phyloP scores from a whole-genome alignment of 148 eudicot species.

The Spergularia bocconei region DNA sequence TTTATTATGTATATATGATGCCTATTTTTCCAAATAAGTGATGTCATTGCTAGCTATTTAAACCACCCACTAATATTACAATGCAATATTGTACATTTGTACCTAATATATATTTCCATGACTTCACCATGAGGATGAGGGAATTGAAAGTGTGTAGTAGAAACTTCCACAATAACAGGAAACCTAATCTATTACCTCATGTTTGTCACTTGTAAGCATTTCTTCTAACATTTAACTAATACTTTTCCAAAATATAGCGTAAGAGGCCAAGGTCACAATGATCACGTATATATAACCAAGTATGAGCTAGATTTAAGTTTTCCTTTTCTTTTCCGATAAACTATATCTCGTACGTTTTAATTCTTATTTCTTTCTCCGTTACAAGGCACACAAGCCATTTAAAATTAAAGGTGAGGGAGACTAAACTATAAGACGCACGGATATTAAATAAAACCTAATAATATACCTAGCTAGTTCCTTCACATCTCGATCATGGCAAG shows the following conservation, averaged over 20 bases:
- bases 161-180: neutral
- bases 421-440: too few species aligned
- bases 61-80: neutral
- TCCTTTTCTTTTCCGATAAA: too few species aligned
- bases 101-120: neutral
- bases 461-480: too few species aligned
- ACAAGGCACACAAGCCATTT: too few species aligned
- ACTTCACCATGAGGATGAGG: neutral
- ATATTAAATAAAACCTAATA: too few species aligned
- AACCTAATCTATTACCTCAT: neutral
- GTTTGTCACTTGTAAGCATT: neutral
- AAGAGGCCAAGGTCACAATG: neutral
- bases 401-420: too few species aligned
- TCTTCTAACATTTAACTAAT: neutral
- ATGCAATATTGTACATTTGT: neutral
- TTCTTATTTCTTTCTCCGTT: too few species aligned
- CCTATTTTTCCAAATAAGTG: neutral
- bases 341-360: too few species aligned
- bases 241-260: neutral
- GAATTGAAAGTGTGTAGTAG: neutral
- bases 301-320: too few species aligned
- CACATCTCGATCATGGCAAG: too few species aligned
- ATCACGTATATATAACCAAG: too few species aligned
- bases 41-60: slow-evolving; percentile 1
- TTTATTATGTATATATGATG: neutral